Base-by-base conservation (phyloP, 495 filamentous ascomycete genomes). In the Podospora appendiculata region DNA sequence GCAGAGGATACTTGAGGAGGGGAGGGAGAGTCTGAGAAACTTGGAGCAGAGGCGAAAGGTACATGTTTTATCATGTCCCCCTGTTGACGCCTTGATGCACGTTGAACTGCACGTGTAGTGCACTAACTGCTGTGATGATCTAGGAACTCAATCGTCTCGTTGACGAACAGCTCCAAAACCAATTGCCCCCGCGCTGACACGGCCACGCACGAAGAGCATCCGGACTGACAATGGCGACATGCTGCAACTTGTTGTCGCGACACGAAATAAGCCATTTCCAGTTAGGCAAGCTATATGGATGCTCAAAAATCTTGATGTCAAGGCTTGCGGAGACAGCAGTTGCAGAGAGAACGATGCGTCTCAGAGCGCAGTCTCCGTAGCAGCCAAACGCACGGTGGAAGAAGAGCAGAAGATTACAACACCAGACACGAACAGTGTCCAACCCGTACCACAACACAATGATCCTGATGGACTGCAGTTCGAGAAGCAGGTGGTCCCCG, bases 81-180 rank as follows among this genome's bases (percentile, higher is more conserved):
- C 17, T 17, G 41, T 13, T 9, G 13, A 11, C 32, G 7, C 10
- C 2, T 34, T 3, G 41, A 4, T 13, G 4, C 12, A 8, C 13
- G 34, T 1, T 41, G 14, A 11, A 19, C 8, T 10, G 32, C 25
- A 33, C 32, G n/a, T n/a, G n/a, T n/a, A n/a, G n/a, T n/a, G n/a
- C 18, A 18, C 47, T 47, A 10, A 47, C 45, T 10, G 14, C 32
- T 17, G 12, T 10, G 13, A 35, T 32, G 9, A 9, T 34, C 8
- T 32, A 71, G 68, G 66, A 71, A 42, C 51, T 71, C 16, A 71
- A 71, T 40, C 63, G 56, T 4, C 58, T 60, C 18, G 64, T 71
- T 32, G 68, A 70, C 35, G 68, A 68, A 14, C 55, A 67, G 47
- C 52, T 71, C 4, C 52, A 62, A 52, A 54, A 54, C 17, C 47